Conservation (phyloP, 2,329 filamentous ascomycete genomes). For the Pseudocercospora cruenta region DNA sequence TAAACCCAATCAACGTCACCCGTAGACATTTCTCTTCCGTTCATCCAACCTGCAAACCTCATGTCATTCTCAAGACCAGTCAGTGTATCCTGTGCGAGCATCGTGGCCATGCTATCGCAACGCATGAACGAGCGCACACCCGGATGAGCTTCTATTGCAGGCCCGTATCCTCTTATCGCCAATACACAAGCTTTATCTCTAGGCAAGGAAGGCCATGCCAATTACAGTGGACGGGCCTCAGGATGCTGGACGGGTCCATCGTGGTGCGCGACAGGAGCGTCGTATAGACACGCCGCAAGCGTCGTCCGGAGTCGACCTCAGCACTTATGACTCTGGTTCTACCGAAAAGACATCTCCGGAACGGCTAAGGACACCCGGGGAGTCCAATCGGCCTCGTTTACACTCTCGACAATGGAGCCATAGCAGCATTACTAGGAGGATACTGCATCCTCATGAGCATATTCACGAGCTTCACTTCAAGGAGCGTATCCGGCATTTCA, state of each 20-base stretch:
- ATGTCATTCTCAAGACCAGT: neutral
- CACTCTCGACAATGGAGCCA: constrained; percentile 20
- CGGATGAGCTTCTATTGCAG: neutral
- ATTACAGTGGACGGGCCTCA: neutral
- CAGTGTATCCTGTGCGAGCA: neutral
- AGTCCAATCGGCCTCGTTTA: neutral
- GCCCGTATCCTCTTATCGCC: neutral
- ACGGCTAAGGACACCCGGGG: neutral
- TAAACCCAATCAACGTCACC: neutral
- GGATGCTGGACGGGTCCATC: neutral
- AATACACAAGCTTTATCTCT: neutral
- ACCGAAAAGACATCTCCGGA: neutral
- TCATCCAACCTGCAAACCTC: neutral
- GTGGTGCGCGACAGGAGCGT: neutral
- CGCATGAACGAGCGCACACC: neutral
- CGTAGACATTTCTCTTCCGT: neutral
- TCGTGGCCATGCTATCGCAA: neutral
- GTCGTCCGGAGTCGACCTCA: neutral
- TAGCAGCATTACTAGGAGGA: constrained; percentile 13
- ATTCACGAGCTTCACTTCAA: constrained; percentile 50
- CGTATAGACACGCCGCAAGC: neutral
- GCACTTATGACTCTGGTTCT: neutral
- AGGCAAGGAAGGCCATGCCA: neutral
- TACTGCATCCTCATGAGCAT: constrained; percentile 25
- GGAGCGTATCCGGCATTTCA: constrained; percentile 64